Base-by-base conservation (phyloP, 768 basidiomycete species). In the Kwoniella sp. region DNA sequence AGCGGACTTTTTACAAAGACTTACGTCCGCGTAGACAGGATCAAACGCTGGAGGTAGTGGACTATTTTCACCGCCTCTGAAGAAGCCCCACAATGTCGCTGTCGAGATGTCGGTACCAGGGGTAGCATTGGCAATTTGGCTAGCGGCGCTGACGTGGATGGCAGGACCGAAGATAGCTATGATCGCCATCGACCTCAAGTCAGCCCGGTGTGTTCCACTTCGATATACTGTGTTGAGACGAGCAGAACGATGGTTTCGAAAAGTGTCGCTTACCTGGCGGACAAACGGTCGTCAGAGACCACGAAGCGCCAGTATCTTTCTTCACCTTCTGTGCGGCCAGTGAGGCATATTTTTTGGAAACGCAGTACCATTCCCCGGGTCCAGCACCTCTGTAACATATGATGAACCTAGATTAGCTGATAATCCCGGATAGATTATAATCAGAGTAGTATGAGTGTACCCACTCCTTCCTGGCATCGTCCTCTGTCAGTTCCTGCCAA, bases 291-390 rank as follows among this genome's bases (percentile, higher is more conserved):
- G 63, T 60, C 6, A 77, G 55, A n/a, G 62, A 63, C 60, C 46
- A 73, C 2, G 49, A 27, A 7, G 67, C 65, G 2, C 57, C 60
- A n/a, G 50, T 55, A 52, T 50, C 27, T 56, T 70, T 55, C 56
- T 67, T 44, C 37, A 40, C 36, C 68, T 70, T 63, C 25, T 56
- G 30, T 9, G 76, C 73, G 12, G 73, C 65, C 19, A 58, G 46
- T 40, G 73, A 73, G 21, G 73, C 71, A 19, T 68, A 64, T 61
- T 71, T 74, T 63, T 77, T 77, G 36, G 75, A 74, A 26, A 64
- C 63, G 64, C 63, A 65, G 58, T 77, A 77, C 72, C 72, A 76
- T 10, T 54, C 21, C 21, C 30, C 26, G 2, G 55, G 53, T 17
- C 25, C 30, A 44, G 30, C 40, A 19, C 30, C 56, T n/a, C 55